Conservation (phyloP, 352 stramenopile genomes). For the Phytophthora chlamydospora region DNA sequence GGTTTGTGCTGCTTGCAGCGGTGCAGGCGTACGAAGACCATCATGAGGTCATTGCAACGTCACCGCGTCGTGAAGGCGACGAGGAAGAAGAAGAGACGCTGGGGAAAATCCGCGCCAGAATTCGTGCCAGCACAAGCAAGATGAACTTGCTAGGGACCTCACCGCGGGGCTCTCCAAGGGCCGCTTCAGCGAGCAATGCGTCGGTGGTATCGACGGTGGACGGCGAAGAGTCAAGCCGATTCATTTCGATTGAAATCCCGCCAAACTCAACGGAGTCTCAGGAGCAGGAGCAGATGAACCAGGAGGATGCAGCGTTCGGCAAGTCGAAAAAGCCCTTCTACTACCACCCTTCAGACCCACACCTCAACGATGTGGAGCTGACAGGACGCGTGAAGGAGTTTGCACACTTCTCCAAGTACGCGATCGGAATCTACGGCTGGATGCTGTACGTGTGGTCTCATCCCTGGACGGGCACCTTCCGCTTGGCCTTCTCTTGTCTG, state of each 20-base stretch:
- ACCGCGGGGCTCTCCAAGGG: background rate
- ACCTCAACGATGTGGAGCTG: conserved; percentile 54
- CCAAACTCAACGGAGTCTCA: conserved; percentile 10
- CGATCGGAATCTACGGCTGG: conserved; percentile 89
- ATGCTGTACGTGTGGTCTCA: conserved; percentile 92
- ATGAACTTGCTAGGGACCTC: conserved; percentile 16
- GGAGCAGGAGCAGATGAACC: conserved; percentile 5
- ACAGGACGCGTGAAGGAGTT: conserved; percentile 61
- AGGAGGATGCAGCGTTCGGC: conserved; percentile 11
- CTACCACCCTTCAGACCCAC: conserved; percentile 48
- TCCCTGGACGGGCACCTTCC: conserved; percentile 80
- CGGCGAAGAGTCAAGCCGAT: conserved; percentile 29
- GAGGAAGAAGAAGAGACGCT: conserved; percentile 56
- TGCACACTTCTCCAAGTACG: conserved; percentile 87
- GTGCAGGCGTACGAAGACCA: conserved; percentile 82
- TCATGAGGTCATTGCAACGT: conserved; percentile 41
- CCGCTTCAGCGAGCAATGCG: conserved; percentile 12
- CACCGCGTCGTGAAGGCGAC: conserved; percentile 32
- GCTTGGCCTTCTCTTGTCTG: conserved; percentile 77
- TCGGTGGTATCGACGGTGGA: conserved; percentile 29
- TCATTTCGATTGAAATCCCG: conserved; percentile 62
- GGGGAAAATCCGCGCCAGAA: conserved; percentile 52
- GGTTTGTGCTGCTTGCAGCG: conserved; percentile 80
- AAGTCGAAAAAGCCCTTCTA: conserved; percentile 30
- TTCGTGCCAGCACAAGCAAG: conserved; percentile 38